Conservation (phyloP, 2,329 filamentous ascomycete species). For the Calonectria crousiana region DNA sequence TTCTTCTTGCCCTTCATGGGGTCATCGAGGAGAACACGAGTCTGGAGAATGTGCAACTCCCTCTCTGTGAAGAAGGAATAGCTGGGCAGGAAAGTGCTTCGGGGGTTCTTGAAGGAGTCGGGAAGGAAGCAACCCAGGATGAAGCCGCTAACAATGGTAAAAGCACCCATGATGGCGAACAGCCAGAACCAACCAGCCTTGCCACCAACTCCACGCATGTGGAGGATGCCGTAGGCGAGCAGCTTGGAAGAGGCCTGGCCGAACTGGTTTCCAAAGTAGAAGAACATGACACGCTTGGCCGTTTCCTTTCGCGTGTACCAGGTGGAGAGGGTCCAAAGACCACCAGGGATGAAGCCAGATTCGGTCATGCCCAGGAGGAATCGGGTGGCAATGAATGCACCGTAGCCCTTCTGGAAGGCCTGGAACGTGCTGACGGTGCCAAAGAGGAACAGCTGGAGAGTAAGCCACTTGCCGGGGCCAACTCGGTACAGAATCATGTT, state of each 20-base stretch:
- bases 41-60: slow-evolving; percentile 57
- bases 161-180: slow-evolving; percentile 64
- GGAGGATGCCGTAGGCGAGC: slow-evolving; percentile 60
- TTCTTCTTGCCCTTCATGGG: slow-evolving; percentile 62
- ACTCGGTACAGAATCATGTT: slow-evolving; percentile 52
- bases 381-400: slow-evolving; percentile 61
- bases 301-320: slow-evolving; percentile 68
- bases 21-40: slow-evolving; percentile 56
- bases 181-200: slow-evolving; percentile 70
- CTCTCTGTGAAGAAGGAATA: slow-evolving; percentile 52
- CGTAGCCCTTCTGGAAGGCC: slow-evolving; percentile 61
- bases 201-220: slow-evolving; percentile 60
- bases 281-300: slow-evolving; percentile 64
- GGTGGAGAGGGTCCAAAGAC: slow-evolving; percentile 63
- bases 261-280: slow-evolving; percentile 68
- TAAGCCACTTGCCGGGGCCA: slow-evolving; percentile 64
- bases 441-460: slow-evolving; percentile 65
- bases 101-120: slow-evolving; percentile 58
- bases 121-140: slow-evolving; percentile 58
- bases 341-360: slow-evolving; percentile 67
- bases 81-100: slow-evolving; percentile 54
- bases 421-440: slow-evolving; percentile 67
- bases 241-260: slow-evolving; percentile 54
- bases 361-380: slow-evolving; percentile 66
- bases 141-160: slow-evolving; percentile 60